A percentile compares a stretch with the other conserved stretches of the same genome.
Conservation (phyloP, 2,329 filamentous ascomycete species). For the Hypoxylon sp. region DNA sequence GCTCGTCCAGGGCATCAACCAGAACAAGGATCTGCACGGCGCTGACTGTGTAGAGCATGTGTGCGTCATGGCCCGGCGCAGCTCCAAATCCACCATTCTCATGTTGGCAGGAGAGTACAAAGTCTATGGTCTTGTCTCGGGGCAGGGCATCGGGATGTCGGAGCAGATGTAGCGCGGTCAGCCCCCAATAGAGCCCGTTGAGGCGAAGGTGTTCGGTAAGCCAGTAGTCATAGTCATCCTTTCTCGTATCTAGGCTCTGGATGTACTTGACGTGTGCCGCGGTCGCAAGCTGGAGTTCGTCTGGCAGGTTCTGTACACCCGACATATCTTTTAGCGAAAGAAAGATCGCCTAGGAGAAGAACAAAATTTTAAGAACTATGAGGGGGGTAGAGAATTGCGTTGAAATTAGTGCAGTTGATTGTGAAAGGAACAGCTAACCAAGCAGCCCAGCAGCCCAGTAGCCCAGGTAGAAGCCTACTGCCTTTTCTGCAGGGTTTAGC, state of each 20-base stretch:
- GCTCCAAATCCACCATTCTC: conserved; percentile 92
- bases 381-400: no score
- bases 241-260: conserved; percentile 88
- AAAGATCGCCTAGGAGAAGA: no score
- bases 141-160: conserved; percentile 84
- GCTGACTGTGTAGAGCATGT: conserved; percentile 96
- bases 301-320: conserved; percentile 52
- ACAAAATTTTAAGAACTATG: no score
- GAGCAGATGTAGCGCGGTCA: conserved; percentile 88
- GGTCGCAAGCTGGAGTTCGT: conserved; percentile 61
- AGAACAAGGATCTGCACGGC: conserved; percentile 93
- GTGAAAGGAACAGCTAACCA: background rate
- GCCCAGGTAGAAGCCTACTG: conserved; percentile 3
- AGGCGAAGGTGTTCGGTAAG: conserved; percentile 95
- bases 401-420: background rate
- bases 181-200: conserved; percentile 96
- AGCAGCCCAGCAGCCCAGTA: background rate
- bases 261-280: conserved; percentile 88
- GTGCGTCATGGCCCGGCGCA: conserved; percentile 92
- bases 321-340: conserved; percentile 51
- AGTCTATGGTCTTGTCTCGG: conserved; percentile 83
- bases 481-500: background rate
- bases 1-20: conserved; percentile 83
- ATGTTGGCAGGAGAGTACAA: conserved; percentile 94
- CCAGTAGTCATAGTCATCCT: conserved; percentile 97